Base-by-base conservation (phyloP, 176 grass and related monocot species). In the Thinopyrum elongatum region DNA sequence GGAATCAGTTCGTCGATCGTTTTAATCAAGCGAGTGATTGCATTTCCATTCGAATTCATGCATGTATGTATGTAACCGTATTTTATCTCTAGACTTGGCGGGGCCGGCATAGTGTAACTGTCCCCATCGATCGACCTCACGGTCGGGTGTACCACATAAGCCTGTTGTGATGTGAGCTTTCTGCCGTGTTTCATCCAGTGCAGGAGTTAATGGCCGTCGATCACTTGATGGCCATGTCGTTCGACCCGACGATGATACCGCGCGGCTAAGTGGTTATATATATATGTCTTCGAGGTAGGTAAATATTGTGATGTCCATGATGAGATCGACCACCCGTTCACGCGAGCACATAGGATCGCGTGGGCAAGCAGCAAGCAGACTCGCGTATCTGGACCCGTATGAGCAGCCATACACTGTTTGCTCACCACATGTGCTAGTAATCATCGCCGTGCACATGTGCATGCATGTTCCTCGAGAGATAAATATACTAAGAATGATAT, bases 121-220 rank as follows among this genome's bases (percentile, higher is more conserved):
- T 66, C 80, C 74, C 74, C 75, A 19, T 12, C 73, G 4, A 29
- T 76, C 17, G 8, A 39, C 33, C 74, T 80, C 84, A 13, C 80
- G 73, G 84, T 64, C 79, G 60, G 80, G 38, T 87, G 89, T 91
- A 87, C 89, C 69, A 28, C 81, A 80, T 91, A 87, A 84, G 85
- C 47, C 85, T 91, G 68, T 87, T 84, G 74, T 84, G 85, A 91
- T 76, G 89, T 87, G 81, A 87, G 81, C 89, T 69, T 67, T 70
- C 76, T 84, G 76, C 49, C 30, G 76, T 80, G 49, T 87, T 78
- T 61, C 7, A 53, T 31, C 73, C 28, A 58, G 64, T 4, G 27
- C 72, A 65, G 77, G 84, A 70, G 61, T 81, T 49, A 21, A 86
- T 76, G 26, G 28, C 27, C n/a, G 38, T 27, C 53, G 17, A 58